Percentiles rank a stretch among this genome's conserved stretches.
Evolutionary conservation across 106 monocot genomes (phyloP).

Genomic region (Allium sativum): DNA sequence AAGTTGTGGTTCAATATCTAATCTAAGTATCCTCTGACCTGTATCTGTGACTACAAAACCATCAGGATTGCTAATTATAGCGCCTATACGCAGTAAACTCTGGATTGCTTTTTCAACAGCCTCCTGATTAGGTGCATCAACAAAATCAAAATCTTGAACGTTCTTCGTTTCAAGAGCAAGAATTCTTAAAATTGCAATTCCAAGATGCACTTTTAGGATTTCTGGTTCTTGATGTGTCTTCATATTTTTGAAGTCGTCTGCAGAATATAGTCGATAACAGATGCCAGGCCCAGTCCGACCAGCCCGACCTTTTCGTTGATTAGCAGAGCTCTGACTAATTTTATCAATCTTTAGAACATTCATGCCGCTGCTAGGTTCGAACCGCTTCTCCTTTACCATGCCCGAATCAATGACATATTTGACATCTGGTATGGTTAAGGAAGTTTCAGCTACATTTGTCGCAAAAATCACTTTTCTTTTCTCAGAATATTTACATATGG

Average conservation of each 20-base stretch:
- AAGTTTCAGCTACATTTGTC: constrained; percentile 90
- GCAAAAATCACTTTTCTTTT: constrained; percentile 90
- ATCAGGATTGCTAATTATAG: constrained; percentile 24
- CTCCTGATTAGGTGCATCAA: constrained; percentile 65
- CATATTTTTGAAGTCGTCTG: constrained; percentile 59
- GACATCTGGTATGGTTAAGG: constrained; percentile 78
- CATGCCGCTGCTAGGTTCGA: constrained; percentile 76
- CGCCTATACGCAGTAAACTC: constrained; percentile 64
- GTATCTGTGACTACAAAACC: constrained; percentile 43
- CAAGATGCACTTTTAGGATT: constrained; percentile 92
- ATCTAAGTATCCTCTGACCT: constrained; percentile 53
- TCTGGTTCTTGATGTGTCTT: constrained; percentile 77
- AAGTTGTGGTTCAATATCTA: constrained; percentile 85
- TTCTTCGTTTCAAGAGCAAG: constrained; percentile 57
- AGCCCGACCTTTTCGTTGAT: constrained; percentile 87
- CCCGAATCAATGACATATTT: constrained; percentile 95
- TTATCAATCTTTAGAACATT: constrained; percentile 66
- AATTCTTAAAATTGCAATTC: constrained; percentile 75
- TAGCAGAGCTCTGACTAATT: constrained; percentile 87
- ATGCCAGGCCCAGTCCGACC: constrained; percentile 77
- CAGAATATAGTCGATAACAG: constrained; percentile 83
- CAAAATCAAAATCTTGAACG: constrained; percentile 75
- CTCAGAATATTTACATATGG: constrained; percentile 58
- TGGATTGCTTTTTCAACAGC: constrained; percentile 63
- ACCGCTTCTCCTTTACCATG: constrained; percentile 83